Percentiles rank a stretch among this genome's conserved stretches.
Conservation (phyloP, 129 eudicot species). For the Daucus carota region DH1_v3.0 NC_030386.2:30866501-30867000, state of each 20-base stretch:
- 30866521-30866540: no score
- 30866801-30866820: no score
- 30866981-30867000: background rate
- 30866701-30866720: conserved; percentile 87
- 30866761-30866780: conserved; percentile 17
- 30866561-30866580: no score
- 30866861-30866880: conserved; percentile 25
- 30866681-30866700: conserved; percentile 47
- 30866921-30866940: conserved; percentile 50
- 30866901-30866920: conserved; percentile 34
- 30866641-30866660: background rate
- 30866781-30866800: background rate
- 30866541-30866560: no score
- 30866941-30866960: conserved; percentile 42
- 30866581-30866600: no score
- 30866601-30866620: no score
- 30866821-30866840: background rate
- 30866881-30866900: conserved; percentile 21
- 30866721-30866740: conserved; percentile 71
- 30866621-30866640: background rate
- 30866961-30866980: background rate
- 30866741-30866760: conserved; percentile 38
- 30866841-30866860: background rate
- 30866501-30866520: no score
- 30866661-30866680: conserved; percentile 27